Evolutionary conservation across 2,329 filamentous ascomycete genomes (phyloP), one percentile per base, ranked within the genome.

Genomic region (Cladosporium cucumerinum): DNA sequence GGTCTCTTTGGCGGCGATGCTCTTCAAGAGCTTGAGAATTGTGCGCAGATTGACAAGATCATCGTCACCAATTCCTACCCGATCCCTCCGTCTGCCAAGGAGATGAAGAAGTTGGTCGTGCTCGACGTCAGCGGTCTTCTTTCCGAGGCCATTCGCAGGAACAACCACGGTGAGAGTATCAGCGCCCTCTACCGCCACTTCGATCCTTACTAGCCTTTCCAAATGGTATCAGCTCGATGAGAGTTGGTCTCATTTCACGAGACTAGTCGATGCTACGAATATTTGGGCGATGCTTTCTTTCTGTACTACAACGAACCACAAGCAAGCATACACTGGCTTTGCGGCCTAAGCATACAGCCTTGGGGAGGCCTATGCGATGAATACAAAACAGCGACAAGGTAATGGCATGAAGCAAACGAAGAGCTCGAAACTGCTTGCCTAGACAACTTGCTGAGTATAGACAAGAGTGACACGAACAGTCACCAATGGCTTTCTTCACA

Each of bases 21-120:
- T 69, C 85, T 99, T 18, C 89, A 93, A 72, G 92, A 97, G 77
- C 87, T 99, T 81, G 89, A 96, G 77, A 87, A 87, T 57, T 98
- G 95, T 82, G 90, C 94, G 72, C 96, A 92, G 80, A 98, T 99
- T 75, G 89, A 97, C 76, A 85, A 89, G 72, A 94, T 99, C 71
- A 88, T 99, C 63, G 93, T 98, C 72, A 99, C 95, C 36, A 98
- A 99, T 80, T 96, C 93, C 64, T 98, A 98, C 78, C 95, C 95
- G 2, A 96, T 99, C 69, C 85, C 88, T 25, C 87, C 89, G 65
- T 87, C 91, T 69, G 89, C 90, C 77, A 84, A 87, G 36, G 86
- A 85, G 65, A 88, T 87, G 61, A 89, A 85, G 79, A 99, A 99
- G 82, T 84, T 99, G 72, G 87, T 96, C 64, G 85, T 97, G 36